These are phyloP conservation scores for Suillus ampliporus DNA, from an alignment of 768 basidiomycete genomes.

Conservation along the genomic window DNA sequence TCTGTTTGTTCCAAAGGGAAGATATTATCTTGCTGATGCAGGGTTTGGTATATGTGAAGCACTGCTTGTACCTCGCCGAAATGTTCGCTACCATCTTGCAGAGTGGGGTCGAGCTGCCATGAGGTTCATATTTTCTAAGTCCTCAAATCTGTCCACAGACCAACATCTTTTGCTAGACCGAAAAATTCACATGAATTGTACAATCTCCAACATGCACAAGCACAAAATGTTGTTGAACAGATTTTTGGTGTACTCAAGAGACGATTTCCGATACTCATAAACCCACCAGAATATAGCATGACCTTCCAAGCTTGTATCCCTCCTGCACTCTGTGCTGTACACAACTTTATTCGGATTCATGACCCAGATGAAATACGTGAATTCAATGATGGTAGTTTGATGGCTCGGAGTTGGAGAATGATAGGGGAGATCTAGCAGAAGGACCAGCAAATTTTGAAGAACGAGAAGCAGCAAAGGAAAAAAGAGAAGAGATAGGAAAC, in stretches of 20 bases:
- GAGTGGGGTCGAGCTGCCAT: constrained; percentile 34
- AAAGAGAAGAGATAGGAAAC: too few relatives aligned
- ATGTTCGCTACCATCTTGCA: constrained; percentile 42
- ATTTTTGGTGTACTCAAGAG: constrained; percentile 28
- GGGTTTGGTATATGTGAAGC: constrained; percentile 8
- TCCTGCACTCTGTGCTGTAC: constrained; percentile 24
- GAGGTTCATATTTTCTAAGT: background rate
- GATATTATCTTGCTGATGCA: constrained; percentile 33
- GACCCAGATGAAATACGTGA: constrained; percentile 16
- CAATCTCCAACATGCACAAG: constrained; percentile 28
- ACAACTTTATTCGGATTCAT: constrained; percentile 31
- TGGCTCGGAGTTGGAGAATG: too few relatives aligned
- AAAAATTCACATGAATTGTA: constrained; percentile 23
- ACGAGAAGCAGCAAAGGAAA: too few relatives aligned
- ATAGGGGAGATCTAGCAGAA: too few relatives aligned
- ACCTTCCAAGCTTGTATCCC: constrained; percentile 30
- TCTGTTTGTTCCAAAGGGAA: constrained; percentile 37
- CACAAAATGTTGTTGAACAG: constrained; percentile 26
- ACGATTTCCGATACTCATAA: constrained; percentile 22
- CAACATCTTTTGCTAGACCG: constrained; percentile 14
- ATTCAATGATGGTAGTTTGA: too few relatives aligned
- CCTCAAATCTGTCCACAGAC: too few relatives aligned
- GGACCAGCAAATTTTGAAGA: too few relatives aligned
- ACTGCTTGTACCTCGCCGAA: constrained; percentile 43
- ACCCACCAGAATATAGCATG: constrained; percentile 19